Base-by-base conservation (phyloP, 2,329 filamentous ascomycete genomes). In the Clonostachys rhizophaga region DNA sequence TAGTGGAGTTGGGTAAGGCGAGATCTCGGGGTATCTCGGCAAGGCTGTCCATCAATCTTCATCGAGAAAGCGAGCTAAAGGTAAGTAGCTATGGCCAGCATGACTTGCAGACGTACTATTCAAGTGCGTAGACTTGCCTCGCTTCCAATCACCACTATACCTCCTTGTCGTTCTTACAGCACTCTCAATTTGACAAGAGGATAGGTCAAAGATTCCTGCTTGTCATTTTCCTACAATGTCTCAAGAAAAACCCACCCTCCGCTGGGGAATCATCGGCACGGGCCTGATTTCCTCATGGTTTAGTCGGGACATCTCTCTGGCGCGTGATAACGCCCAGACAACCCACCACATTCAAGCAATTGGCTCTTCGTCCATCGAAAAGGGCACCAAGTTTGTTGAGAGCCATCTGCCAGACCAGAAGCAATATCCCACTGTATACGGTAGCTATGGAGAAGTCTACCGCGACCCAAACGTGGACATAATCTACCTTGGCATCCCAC, bases 401-500 rank as follows among this genome's bases (percentile, higher is more conserved):
- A 14, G 51, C 58, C 8, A 66, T 65, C 49, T 52, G 63, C 46
- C 52, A 59, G 42, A 52, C 55, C 3, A 51, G 54, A 37, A 45
- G 53, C 17, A 47, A 48, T 7, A 30, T 30, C 67, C 69, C 4
- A 52, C 57, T 11, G 47, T 71, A 18, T 70, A 72, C 40, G 65
- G 60, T 5, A 65, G 57, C 43, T 74, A 75, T 45, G 53, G 59
- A 4, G 60, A 68, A 34, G 58, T 70, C 12, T 73, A 71, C 50
- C 52, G 55, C 18, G 68, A 73, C 48, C 58, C 65, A 0, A 48
- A 63, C 9, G 69, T 74, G 24, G 71, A 75, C 48, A 65, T 70
- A 17, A 57, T 75, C 41, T 74, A 75, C 54, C 68, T 75, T 39
- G 71, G 69, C 35, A 72, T 66, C 8, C 71, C 71, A 0, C 69